phyloP scores from a whole-genome alignment of 345 rosid genomes.

The Lepidium aucheri region DNA sequence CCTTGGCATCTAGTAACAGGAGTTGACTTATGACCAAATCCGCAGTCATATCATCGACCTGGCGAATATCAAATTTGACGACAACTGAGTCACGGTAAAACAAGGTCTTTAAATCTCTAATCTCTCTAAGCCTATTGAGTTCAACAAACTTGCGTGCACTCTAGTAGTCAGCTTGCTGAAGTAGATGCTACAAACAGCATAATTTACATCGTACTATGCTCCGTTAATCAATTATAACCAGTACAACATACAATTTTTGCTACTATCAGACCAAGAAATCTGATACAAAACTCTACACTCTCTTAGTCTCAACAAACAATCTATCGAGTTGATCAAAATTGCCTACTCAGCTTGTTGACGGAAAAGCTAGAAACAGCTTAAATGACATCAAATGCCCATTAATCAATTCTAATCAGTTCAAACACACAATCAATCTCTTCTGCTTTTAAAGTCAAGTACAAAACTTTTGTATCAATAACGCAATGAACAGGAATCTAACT shows the following conservation, averaged over 20 bases:
- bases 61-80: slow-evolving; percentile 6
- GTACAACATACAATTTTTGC: not conserved
- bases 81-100: not conserved
- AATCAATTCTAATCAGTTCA: not conserved
- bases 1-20: slow-evolving; percentile 81
- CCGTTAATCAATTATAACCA: not conserved
- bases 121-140: not conserved
- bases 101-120: not conserved
- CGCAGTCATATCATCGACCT: slow-evolving; percentile 86
- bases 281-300: not conserved
- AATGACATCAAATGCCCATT: not conserved
- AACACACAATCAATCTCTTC: not conserved
- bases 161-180: not conserved
- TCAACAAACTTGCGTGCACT: not conserved
- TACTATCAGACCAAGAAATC: not conserved
- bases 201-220: not conserved
- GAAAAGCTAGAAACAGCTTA: not conserved
- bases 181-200: not conserved
- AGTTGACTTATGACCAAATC: slow-evolving; percentile 90
- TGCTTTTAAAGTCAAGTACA: not conserved
- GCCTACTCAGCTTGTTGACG: not conserved
- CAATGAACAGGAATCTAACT: not conserved
- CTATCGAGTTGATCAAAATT: not conserved
- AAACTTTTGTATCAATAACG: not conserved
- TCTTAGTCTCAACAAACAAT: not conserved